Evolutionary conservation across 257 asterid genomes (phyloP).

Genomic region (Penstemon barbatus): DNA sequence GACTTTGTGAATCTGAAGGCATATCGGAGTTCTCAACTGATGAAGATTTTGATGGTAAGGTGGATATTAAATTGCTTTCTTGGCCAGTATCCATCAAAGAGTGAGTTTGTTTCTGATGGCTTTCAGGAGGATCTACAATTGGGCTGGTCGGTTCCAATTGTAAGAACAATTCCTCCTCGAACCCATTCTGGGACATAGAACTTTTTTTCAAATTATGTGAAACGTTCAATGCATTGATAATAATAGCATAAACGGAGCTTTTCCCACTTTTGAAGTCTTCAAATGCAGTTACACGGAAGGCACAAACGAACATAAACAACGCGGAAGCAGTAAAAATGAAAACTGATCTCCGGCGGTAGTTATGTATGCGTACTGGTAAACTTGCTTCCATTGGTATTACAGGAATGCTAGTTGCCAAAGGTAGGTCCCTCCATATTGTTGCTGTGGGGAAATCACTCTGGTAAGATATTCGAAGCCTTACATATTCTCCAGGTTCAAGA

Average conservation of each 20-base stretch:
- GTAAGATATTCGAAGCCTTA: conserved; percentile 58
- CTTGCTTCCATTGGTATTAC: conserved; percentile 90
- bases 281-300: conserved; percentile 35
- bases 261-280: conserved; percentile 41
- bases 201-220: conserved; percentile 29
- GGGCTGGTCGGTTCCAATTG: conserved; percentile 31
- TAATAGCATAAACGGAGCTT: conserved; percentile 30
- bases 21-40: conserved; percentile 37
- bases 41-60: conserved; percentile 17
- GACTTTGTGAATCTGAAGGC: conserved; percentile 41
- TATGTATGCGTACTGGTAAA: conserved; percentile 53
- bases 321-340: conserved; percentile 45
- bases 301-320: conserved; percentile 42
- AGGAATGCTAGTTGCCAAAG: conserved; percentile 61
- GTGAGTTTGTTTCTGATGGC: conserved; percentile 30
- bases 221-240: conserved; percentile 30
- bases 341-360: conserved; percentile 60
- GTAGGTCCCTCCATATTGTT: conserved; percentile 72
- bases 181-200: conserved; percentile 29
- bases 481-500: conserved; percentile 78
- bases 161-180: conserved; percentile 37
- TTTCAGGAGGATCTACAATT: conserved; percentile 20
- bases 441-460: conserved; percentile 63
- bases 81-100: conserved; percentile 34
- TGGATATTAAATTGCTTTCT: conserved; percentile 20